Evolutionary conservation across 305 asterid species (phyloP).

Genomic region (Fraxinus platypoda): DNA sequence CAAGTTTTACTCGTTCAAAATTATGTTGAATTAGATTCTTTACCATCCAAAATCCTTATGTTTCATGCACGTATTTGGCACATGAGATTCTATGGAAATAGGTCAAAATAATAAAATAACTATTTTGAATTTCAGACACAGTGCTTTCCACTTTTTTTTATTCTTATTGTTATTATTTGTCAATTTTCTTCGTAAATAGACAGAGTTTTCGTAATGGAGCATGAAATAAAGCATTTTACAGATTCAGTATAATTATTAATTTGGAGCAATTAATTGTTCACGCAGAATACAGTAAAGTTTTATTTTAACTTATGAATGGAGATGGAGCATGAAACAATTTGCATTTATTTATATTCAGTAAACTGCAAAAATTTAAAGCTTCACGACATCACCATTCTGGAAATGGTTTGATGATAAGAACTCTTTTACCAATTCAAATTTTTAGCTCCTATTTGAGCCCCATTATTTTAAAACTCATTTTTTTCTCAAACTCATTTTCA

Average conservation of each 20-base stretch:
- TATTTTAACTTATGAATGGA: background rate
- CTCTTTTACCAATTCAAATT: background rate
- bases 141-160: background rate
- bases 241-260: background rate
- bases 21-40: background rate
- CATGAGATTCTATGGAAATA: background rate
- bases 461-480: background rate
- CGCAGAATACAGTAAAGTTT: background rate
- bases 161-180: background rate
- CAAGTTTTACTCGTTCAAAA: background rate
- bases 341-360: background rate
- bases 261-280: background rate
- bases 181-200: background rate
- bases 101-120: background rate
- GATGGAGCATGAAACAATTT: background rate
- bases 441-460: background rate
- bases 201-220: background rate
- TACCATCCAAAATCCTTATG: background rate
- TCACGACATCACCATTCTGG: background rate
- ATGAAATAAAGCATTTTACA: background rate
- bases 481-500: background rate
- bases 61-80: background rate
- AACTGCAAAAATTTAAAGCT: background rate
- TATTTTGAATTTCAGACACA: background rate
- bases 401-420: background rate